Conservation (phyloP, 2,329 filamentous ascomycete species). For the Triangularia setosa region DNA sequence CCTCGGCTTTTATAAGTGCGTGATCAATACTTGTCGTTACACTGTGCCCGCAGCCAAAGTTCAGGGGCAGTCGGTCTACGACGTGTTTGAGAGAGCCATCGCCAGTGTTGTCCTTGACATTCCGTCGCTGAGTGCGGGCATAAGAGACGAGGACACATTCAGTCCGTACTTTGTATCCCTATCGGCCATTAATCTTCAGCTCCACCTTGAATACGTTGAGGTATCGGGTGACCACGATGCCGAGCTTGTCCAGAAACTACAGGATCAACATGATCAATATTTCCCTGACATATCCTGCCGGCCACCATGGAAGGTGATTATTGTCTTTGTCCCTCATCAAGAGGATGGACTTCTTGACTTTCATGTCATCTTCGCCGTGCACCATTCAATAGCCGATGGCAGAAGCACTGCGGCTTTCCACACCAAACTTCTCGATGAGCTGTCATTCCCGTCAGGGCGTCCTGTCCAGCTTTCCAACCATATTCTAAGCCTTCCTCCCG, state of each 20-base stretch:
- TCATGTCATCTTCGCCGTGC: slow-evolving; percentile 46
- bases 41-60: slow-evolving; percentile 19
- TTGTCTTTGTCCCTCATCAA: slow-evolving; percentile 29
- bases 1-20: slow-evolving; percentile 45
- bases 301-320: slow-evolving; percentile 47
- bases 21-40: slow-evolving; percentile 45
- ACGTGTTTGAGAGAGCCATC: slow-evolving; percentile 37
- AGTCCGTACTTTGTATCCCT: slow-evolving; percentile 43
- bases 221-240: slow-evolving; percentile 11
- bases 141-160: slow-evolving; percentile 42
- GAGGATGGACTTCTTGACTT: slow-evolving; percentile 25
- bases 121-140: slow-evolving; percentile 46
- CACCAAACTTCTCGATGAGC: slow-evolving; percentile 39
- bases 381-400: slow-evolving; percentile 53
- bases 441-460: slow-evolving; percentile 30
- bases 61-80: slow-evolving; percentile 14
- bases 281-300: slow-evolving; percentile 39
- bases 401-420: slow-evolving; percentile 48
- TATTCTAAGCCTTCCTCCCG: slow-evolving; percentile 32
- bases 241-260: slow-evolving; percentile 33
- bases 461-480: slow-evolving; percentile 22
- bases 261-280: slow-evolving; percentile 37
- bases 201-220: slow-evolving; percentile 38
- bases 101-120: slow-evolving; percentile 40
- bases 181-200: slow-evolving; percentile 38